These are phyloP conservation scores for Podaxis sp. DNA, from an alignment of 768 basidiomycete species.

Conservation along the genomic window DNA sequence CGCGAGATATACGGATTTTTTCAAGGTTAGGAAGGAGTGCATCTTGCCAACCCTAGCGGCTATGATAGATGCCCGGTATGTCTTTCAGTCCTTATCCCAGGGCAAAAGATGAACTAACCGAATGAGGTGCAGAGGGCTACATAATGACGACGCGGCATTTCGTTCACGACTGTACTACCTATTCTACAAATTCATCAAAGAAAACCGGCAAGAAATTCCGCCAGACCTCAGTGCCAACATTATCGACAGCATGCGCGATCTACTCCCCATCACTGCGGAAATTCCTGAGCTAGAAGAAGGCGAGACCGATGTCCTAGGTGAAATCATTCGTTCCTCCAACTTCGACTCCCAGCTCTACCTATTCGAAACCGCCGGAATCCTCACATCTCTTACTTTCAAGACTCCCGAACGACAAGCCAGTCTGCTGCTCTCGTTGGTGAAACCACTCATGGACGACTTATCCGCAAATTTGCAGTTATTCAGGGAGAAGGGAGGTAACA, in stretches of 20 bases:
- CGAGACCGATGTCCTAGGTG: constrained; percentile 66
- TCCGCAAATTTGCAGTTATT: constrained; percentile 51
- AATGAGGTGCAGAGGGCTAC: constrained; percentile 63
- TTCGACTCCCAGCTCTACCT: constrained; percentile 93
- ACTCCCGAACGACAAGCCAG: constrained; percentile 62
- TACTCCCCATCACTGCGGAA: constrained; percentile 70
- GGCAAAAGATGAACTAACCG: background rate
- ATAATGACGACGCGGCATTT: constrained; percentile 64
- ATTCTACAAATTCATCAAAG: constrained; percentile 88
- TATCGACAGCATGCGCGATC: constrained; percentile 69
- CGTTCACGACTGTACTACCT: constrained; percentile 86
- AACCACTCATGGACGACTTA: constrained; percentile 76
- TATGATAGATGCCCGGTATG: constrained; percentile 80
- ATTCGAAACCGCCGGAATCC: constrained; percentile 85
- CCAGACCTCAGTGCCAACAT: constrained; percentile 65
- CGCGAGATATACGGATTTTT: constrained; percentile 93
- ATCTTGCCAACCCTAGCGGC: constrained; percentile 85
- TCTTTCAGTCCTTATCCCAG: constrained; percentile 4
- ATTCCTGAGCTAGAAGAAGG: constrained; percentile 77
- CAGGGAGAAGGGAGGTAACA: constrained; percentile 38
- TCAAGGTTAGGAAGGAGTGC: constrained; percentile 87
- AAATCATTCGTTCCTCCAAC: constrained; percentile 70
- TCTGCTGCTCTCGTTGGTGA: constrained; percentile 71
- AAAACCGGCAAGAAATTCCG: constrained; percentile 73
- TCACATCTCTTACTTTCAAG: constrained; percentile 73